A percentile compares a stretch with the other conserved stretches of the same genome.
Conservation (phyloP, 73 alveolate species). For the Blepharisma japonicum region DNA sequence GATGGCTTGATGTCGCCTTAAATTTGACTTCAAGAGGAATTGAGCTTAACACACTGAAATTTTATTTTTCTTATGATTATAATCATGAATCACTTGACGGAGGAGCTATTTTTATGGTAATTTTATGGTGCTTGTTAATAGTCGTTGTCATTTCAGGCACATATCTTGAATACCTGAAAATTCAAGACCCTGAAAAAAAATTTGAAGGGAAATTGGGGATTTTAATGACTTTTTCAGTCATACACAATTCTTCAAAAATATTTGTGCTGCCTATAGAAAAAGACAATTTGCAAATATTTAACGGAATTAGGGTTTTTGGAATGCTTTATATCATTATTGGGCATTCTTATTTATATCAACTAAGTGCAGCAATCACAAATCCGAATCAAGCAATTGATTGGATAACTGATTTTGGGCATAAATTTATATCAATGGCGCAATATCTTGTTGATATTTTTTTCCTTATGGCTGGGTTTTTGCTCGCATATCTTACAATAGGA, state of each 20-base stretch:
- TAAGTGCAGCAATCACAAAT: constrained; percentile 1
- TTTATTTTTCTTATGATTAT: neutral
- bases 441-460: constrained; percentile 9
- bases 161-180: neutral
- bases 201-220: neutral
- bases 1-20: too few relatives aligned
- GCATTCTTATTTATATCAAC: neutral
- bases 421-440: neutral
- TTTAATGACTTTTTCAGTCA: constrained; percentile 31
- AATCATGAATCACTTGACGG: neutral
- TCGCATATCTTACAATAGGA: neutral
- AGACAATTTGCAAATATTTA: neutral
- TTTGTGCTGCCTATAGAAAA: neutral
- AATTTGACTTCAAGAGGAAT: too few relatives aligned
- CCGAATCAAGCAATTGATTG: neutral
- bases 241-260: constrained; percentile 33
- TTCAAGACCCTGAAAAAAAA: too few relatives aligned
- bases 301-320: constrained; percentile 20
- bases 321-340: neutral
- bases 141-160: neutral
- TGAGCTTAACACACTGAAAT: too few relatives aligned
- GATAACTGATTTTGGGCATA: neutral
- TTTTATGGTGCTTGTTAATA: neutral
- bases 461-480: constrained; percentile 11
- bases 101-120: neutral